Evolutionary conservation across 2,329 filamentous ascomycete genomes (phyloP).

Genomic region (Apiospora hydei): DNA sequence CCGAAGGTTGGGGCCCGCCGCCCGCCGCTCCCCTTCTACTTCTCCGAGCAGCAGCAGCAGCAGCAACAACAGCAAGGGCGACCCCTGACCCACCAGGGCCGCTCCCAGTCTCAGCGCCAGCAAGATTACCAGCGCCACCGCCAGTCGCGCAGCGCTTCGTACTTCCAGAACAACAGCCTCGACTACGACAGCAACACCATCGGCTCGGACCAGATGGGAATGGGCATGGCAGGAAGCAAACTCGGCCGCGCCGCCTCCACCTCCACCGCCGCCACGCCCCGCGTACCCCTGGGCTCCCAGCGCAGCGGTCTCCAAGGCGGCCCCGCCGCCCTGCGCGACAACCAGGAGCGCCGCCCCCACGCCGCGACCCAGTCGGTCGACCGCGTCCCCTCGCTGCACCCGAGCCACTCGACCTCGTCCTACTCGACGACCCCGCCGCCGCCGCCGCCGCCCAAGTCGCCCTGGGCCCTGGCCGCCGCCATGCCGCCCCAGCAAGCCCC

Average conservation of each 20-base stretch:
- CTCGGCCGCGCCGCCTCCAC: no score
- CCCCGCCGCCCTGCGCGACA: not conserved
- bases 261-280: not conserved
- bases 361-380: not conserved
- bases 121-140: not conserved
- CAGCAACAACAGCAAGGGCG: not conserved
- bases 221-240: no score
- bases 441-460: conserved; percentile 12
- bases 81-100: not conserved
- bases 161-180: not conserved
- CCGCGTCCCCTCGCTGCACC: conserved; percentile 11
- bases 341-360: not conserved
- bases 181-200: not conserved
- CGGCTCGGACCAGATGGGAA: not conserved
- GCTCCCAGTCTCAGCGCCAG: not conserved
- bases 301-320: not conserved
- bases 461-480: not conserved
- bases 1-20: not conserved
- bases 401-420: not conserved
- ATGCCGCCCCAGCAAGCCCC: not conserved
- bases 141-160: not conserved
- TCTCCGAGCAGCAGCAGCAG: not conserved
- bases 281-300: not conserved
- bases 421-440: not conserved
- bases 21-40: not conserved